Evolutionary conservation across 2,329 filamentous ascomycete genomes (phyloP).

Genomic region (Exophiala spinifera): DNA sequence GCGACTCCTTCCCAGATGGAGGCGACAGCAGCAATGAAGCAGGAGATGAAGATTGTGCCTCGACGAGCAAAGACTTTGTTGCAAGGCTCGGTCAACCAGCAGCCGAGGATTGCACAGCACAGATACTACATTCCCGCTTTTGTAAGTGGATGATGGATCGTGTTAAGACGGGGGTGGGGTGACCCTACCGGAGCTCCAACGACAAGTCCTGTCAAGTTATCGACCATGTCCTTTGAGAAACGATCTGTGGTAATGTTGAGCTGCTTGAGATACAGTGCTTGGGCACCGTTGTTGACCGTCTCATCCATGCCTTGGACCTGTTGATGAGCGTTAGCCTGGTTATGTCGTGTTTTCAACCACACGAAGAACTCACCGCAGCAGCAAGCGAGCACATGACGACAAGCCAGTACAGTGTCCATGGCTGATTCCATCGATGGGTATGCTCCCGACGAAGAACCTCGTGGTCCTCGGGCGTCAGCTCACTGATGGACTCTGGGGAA

Average conservation of each 20-base stretch:
- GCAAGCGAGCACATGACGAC: constrained; percentile 50
- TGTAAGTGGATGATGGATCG: not conserved
- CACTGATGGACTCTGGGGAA: constrained; percentile 47
- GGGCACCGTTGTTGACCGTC: constrained; percentile 49
- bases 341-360: too few species aligned
- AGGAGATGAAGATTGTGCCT: constrained; percentile 45
- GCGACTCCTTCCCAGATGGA: constrained; percentile 44
- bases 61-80: constrained; percentile 46
- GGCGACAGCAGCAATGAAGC: constrained; percentile 41
- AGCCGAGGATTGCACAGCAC: constrained; percentile 44
- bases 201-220: constrained; percentile 42
- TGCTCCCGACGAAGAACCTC: constrained; percentile 43
- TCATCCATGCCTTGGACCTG: constrained; percentile 50
- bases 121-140: constrained; percentile 33
- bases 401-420: constrained; percentile 48
- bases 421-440: constrained; percentile 51
- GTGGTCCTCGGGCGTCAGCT: constrained; percentile 46
- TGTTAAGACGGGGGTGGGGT: not conserved
- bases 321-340: too few species aligned
- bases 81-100: constrained; percentile 49
- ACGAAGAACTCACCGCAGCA: constrained; percentile 43
- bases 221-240: constrained; percentile 30
- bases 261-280: constrained; percentile 27
- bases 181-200: constrained; percentile 39
- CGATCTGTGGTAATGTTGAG: constrained; percentile 22